Percentiles rank a stretch among this genome's conserved stretches.
Conservation (phyloP, 805 yeast genomes). For the Teunomyces kruisii region DNA sequence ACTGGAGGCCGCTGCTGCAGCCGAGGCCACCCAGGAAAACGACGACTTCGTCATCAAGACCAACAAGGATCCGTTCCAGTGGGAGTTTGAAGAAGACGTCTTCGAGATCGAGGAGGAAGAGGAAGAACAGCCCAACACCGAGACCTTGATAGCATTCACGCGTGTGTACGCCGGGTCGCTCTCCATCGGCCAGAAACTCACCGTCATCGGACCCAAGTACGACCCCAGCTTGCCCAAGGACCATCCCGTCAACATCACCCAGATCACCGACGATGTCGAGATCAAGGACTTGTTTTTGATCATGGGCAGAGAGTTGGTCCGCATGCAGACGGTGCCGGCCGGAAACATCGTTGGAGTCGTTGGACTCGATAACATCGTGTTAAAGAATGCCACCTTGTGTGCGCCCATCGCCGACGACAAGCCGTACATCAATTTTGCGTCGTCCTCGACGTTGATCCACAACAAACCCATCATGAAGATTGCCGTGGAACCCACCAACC, state of each 20-base stretch:
- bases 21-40: slow-evolving; percentile 18
- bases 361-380: slow-evolving; percentile 77
- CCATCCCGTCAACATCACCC: slow-evolving; percentile 42
- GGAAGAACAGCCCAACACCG: slow-evolving; percentile 48
- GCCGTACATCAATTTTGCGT: slow-evolving; percentile 66
- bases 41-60: slow-evolving; percentile 28
- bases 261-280: slow-evolving; percentile 55
- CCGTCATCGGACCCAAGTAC: slow-evolving; percentile 84
- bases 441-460: slow-evolving; percentile 47
- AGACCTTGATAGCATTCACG: slow-evolving; percentile 82
- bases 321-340: slow-evolving; percentile 80
- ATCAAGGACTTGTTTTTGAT: slow-evolving; percentile 72
- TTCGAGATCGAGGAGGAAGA: slow-evolving; percentile 39
- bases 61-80: slow-evolving; percentile 38
- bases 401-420: slow-evolving; percentile 59
- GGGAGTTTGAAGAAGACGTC: slow-evolving; percentile 51
- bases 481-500: slow-evolving; percentile 93
- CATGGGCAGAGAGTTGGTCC: slow-evolving; percentile 89
- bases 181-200: slow-evolving; percentile 68
- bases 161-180: slow-evolving; percentile 87
- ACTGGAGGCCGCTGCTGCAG: slow-evolving; percentile 45
- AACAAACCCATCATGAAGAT: slow-evolving; percentile 93
- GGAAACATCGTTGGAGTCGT: slow-evolving; percentile 95
- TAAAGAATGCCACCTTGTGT: slow-evolving; percentile 84
- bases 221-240: slow-evolving; percentile 53